These are phyloP conservation scores for Cytospora piceicola DNA, from an alignment of 2,329 filamentous ascomycete genomes.

Conservation along the genomic window DNA sequence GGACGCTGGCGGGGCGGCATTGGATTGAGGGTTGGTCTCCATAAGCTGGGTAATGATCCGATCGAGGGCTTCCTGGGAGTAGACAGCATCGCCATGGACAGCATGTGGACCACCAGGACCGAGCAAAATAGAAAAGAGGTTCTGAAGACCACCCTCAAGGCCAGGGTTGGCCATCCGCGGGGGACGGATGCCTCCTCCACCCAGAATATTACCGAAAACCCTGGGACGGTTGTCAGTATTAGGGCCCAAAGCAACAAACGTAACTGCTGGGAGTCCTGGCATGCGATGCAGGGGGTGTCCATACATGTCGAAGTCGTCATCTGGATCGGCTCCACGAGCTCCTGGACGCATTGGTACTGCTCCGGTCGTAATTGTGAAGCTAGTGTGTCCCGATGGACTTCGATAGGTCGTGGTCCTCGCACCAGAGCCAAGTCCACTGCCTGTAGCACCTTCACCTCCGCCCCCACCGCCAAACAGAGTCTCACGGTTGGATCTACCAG, in stretches of 20 bases:
- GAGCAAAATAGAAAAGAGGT: conserved; percentile 57
- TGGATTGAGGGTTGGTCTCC: conserved; percentile 77
- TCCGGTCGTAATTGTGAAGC: conserved; percentile 29
- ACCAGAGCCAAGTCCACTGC: conserved; percentile 6
- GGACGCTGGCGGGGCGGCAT: conserved; percentile 81
- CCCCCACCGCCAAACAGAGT: background rate
- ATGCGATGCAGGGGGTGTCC: conserved; percentile 34
- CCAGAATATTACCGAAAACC: conserved; percentile 52
- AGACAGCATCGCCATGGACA: conserved; percentile 78
- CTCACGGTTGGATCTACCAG: conserved; percentile 24
- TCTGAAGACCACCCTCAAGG: conserved; percentile 49
- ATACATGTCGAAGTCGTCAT: conserved; percentile 55
- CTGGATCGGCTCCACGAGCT: conserved; percentile 45
- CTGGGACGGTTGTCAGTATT: conserved; percentile 45
- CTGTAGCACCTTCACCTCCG: background rate
- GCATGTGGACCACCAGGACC: conserved; percentile 52
- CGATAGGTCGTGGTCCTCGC: conserved; percentile 24
- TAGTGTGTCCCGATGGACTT: conserved; percentile 19
- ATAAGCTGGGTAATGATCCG: conserved; percentile 85
- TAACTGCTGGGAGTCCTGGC: conserved; percentile 26
- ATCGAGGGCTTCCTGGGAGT: conserved; percentile 88
- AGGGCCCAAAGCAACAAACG: conserved; percentile 29
- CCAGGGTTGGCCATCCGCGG: conserved; percentile 35
- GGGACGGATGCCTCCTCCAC: conserved; percentile 37
- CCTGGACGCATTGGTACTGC: conserved; percentile 11